These are phyloP conservation scores for Seiridium unicorne DNA, from an alignment of 2,329 filamentous ascomycete genomes.

Conservation along the genomic window DNA sequence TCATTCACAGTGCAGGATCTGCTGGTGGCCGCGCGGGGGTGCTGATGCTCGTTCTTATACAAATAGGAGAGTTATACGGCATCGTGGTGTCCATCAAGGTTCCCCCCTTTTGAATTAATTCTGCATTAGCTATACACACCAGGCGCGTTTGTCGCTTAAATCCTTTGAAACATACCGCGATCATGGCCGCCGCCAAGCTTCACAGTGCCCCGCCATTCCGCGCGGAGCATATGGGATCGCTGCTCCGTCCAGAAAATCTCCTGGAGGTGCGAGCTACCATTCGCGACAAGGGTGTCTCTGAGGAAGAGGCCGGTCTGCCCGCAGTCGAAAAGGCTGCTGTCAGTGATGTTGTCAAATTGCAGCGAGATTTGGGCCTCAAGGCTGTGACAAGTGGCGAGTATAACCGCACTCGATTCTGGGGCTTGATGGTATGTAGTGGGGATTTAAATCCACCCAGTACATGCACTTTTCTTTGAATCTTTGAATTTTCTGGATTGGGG, in stretches of 20 bases:
- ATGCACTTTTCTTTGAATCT: no score
- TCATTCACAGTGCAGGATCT: not conserved
- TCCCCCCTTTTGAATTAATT: not conserved
- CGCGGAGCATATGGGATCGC: conserved; percentile 73
- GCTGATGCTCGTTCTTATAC: not conserved
- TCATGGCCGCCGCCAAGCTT: conserved; percentile 3
- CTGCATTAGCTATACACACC: not conserved
- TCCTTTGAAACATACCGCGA: not conserved
- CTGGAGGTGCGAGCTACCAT: conserved; percentile 59
- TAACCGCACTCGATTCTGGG: conserved; percentile 51
- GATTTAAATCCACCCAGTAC: not conserved
- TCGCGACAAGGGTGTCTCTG: conserved; percentile 53
- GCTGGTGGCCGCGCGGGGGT: not conserved
- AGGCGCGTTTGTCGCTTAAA: no score
- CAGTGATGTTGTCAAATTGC: conserved; percentile 64
- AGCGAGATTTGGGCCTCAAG: conserved; percentile 65
- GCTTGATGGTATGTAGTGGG: conserved; percentile 31
- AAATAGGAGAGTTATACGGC: not conserved
- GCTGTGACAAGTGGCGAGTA: conserved; percentile 73
- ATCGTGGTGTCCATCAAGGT: not conserved
- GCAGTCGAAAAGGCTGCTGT: conserved; percentile 65
- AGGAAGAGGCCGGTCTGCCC: conserved; percentile 54
- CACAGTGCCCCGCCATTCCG: conserved; percentile 56
- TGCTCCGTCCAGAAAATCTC: conserved; percentile 67
- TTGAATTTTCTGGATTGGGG: no score